Conservation (phyloP, 768 basidiomycete genomes). For the Podaxis sp. region DNA sequence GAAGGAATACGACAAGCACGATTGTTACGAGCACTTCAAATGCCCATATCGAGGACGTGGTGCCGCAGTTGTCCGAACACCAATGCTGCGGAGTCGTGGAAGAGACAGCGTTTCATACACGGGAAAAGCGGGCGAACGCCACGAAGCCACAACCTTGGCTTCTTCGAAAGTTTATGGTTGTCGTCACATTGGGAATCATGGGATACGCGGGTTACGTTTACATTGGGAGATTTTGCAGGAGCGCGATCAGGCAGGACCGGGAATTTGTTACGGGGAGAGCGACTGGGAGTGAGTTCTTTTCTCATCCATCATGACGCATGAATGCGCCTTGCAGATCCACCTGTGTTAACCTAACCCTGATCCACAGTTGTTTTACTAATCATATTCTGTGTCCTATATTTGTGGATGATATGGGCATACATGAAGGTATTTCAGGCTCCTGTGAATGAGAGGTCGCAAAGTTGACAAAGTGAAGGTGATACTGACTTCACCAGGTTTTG, state of each 20-base stretch:
- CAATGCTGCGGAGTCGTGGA: conserved; percentile 55
- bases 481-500: conserved; percentile 67
- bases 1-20: background rate
- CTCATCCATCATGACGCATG: background rate
- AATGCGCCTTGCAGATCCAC: background rate
- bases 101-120: conserved; percentile 39
- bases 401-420: conserved; percentile 84
- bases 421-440: conserved; percentile 45
- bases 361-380: conserved; percentile 65
- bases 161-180: conserved; percentile 66
- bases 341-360: conserved; percentile 13
- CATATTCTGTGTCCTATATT: conserved; percentile 58
- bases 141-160: conserved; percentile 71
- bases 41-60: background rate
- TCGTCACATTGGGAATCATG: conserved; percentile 56
- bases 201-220: conserved; percentile 79
- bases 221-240: conserved; percentile 65
- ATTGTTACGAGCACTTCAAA: background rate
- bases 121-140: conserved; percentile 40
- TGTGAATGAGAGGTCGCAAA: background rate
- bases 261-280: conserved; percentile 46
- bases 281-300: conserved; percentile 63
- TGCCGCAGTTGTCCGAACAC: conserved; percentile 15
- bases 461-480: conserved; percentile 46
- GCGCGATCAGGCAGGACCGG: conserved; percentile 56